phyloP scores from a whole-genome alignment of 2,329 filamentous ascomycete species.

The Epichloe hybrida region DNA sequence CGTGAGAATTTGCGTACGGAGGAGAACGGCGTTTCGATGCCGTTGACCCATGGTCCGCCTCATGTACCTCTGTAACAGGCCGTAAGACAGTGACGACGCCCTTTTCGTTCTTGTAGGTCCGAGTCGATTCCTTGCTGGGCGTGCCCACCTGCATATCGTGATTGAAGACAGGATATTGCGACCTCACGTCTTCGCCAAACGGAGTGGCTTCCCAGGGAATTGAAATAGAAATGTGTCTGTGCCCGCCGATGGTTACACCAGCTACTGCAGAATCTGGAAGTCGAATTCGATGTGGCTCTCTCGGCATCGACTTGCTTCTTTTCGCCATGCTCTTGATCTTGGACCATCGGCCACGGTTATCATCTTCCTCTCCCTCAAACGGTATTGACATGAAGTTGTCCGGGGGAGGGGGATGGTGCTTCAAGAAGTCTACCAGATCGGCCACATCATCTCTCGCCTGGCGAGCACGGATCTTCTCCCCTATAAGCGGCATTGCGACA shows the following conservation, averaged over 20 bases:
- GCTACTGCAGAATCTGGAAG: slow-evolving; percentile 44
- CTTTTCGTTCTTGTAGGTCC: slow-evolving; percentile 21
- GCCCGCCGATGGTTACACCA: slow-evolving; percentile 36
- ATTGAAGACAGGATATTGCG: slow-evolving; percentile 21
- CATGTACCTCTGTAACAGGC: slow-evolving; percentile 15
- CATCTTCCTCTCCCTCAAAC: slow-evolving; percentile 15
- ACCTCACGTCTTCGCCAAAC: slow-evolving; percentile 19
- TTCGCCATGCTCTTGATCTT: slow-evolving; percentile 27
- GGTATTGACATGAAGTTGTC: slow-evolving; percentile 36
- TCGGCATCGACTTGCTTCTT: slow-evolving; percentile 22
- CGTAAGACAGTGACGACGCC: slow-evolving; percentile 24
- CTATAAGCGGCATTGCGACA: not conserved
- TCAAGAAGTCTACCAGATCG: slow-evolving; percentile 35
- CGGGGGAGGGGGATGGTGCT: slow-evolving; percentile 33
- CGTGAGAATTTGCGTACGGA: not conserved
- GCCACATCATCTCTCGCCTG: slow-evolving; percentile 16
- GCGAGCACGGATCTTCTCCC: slow-evolving; percentile 7
- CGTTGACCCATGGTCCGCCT: slow-evolving; percentile 2
- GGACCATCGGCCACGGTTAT: slow-evolving; percentile 25
- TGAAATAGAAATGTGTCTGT: slow-evolving; percentile 47
- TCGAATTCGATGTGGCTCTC: slow-evolving; percentile 18
- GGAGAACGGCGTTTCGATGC: not conserved
- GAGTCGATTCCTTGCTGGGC: slow-evolving; percentile 10
- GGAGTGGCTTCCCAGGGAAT: slow-evolving; percentile 40
- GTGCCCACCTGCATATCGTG: slow-evolving; percentile 6